Percentiles rank a stretch among this genome's conserved stretches.
Evolutionary conservation across 1,284 basidiomycete genomes (phyloP).

Genomic region (Anthracocystis panici-leucophaei): DNA sequence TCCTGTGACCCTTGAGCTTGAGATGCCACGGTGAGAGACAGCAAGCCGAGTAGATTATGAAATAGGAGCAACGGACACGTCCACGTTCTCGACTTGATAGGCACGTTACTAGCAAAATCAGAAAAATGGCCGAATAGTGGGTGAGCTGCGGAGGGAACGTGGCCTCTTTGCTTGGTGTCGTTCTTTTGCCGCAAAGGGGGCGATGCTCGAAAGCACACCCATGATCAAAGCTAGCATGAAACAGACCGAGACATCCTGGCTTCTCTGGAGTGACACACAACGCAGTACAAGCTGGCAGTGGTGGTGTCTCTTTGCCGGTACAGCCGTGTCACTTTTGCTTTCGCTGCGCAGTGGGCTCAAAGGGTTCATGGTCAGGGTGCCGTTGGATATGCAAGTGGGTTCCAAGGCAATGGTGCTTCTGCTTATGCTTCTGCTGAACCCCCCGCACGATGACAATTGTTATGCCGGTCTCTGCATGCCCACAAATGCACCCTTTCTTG

Average conservation of each 20-base stretch:
- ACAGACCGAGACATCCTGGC: not conserved
- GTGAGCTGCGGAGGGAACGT: slow-evolving; percentile 1
- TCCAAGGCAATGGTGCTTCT: too few relatives aligned
- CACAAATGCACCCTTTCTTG: too few relatives aligned
- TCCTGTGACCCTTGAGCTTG: not conserved
- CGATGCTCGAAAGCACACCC: not conserved
- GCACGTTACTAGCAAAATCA: not conserved
- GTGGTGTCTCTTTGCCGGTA: not conserved
- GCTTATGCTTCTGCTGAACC: too few relatives aligned
- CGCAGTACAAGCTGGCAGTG: not conserved
- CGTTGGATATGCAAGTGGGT: too few relatives aligned
- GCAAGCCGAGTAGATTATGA: not conserved
- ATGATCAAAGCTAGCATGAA: not conserved
- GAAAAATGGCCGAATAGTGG: slow-evolving; percentile 1
- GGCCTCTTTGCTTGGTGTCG: not conserved
- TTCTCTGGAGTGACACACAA: not conserved
- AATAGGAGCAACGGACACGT: not conserved
- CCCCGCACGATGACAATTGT: too few relatives aligned
- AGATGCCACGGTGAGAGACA: not conserved
- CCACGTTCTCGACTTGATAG: slow-evolving; percentile 6
- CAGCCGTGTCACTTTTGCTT: not conserved
- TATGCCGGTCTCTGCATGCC: too few relatives aligned
- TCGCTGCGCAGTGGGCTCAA: not conserved
- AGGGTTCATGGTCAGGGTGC: not conserved
- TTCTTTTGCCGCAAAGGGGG: too few relatives aligned